Percentiles rank a stretch among this genome's conserved stretches.
Conservation (phyloP, 257 asterid genomes). For the Paulownia fortunei region DNA sequence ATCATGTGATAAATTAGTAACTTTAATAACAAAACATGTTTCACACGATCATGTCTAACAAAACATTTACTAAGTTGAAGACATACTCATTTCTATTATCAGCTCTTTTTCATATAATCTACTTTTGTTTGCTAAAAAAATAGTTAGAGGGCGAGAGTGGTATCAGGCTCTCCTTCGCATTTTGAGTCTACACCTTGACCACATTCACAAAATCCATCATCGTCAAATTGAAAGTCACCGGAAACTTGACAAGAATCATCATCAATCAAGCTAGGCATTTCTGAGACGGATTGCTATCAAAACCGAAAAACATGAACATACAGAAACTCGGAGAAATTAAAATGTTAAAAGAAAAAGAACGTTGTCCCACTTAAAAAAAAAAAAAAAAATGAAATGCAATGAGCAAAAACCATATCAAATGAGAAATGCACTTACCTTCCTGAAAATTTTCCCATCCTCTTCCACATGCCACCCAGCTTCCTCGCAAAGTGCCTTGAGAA, state of each 20-base stretch:
- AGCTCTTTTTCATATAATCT: too few relatives aligned
- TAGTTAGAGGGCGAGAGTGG: slow-evolving; percentile 41
- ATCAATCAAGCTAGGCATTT: slow-evolving; percentile 39
- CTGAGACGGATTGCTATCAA: slow-evolving; percentile 22
- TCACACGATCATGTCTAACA: too few relatives aligned
- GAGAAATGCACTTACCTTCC: slow-evolving; percentile 37
- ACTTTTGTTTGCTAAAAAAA: not conserved
- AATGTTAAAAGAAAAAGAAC: too few relatives aligned
- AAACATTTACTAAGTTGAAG: too few relatives aligned
- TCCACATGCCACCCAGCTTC: slow-evolving; percentile 91
- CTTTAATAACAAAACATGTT: too few relatives aligned
- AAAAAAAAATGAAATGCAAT: too few relatives aligned
- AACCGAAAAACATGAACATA: not conserved
- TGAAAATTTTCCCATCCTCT: slow-evolving; percentile 63
- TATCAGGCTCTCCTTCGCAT: slow-evolving; percentile 29
- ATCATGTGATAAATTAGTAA: too few relatives aligned
- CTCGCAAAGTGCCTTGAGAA: slow-evolving; percentile 71
- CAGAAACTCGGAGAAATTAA: too few relatives aligned
- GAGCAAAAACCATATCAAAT: not conserved
- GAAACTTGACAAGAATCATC: slow-evolving; percentile 24
- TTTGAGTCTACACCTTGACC: slow-evolving; percentile 9
- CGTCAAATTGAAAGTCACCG: slow-evolving; percentile 16
- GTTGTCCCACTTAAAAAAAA: too few relatives aligned
- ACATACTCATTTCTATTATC: not conserved
- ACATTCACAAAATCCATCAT: slow-evolving; percentile 43